Evolutionary conservation across 2,329 filamentous ascomycete species (phyloP).

Genomic region (Monilinia polystroma): DNA sequence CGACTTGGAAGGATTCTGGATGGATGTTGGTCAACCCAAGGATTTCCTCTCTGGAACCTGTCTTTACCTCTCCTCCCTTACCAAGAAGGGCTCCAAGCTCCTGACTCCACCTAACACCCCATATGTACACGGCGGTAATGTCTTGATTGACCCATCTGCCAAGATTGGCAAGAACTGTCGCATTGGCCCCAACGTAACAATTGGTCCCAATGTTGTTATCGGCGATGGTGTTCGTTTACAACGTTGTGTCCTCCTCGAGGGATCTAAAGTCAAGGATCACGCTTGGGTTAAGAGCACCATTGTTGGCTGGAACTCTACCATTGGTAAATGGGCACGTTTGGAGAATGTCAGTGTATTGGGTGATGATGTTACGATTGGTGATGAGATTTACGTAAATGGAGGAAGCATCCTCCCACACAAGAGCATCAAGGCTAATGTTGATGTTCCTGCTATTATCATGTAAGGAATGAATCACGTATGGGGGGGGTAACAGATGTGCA

Average conservation of each 20-base stretch:
- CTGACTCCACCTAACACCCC: constrained; percentile 72
- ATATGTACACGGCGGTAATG: constrained; percentile 90
- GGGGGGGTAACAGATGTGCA: not conserved
- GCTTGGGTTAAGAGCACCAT: constrained; percentile 99
- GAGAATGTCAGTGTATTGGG: constrained; percentile 98
- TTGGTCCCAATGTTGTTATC: constrained; percentile 87
- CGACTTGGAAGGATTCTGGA: constrained; percentile 97
- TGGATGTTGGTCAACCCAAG: constrained; percentile 98
- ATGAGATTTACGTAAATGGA: constrained; percentile 98
- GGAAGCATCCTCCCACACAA: constrained; percentile 95
- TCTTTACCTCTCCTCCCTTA: constrained; percentile 88
- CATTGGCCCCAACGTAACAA: constrained; percentile 95
- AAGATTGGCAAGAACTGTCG: constrained; percentile 99
- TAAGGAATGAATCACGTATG: constrained; percentile 41
- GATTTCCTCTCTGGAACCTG: constrained; percentile 96
- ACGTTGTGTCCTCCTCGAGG: constrained; percentile 83
- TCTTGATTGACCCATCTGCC: constrained; percentile 88
- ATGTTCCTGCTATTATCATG: constrained; percentile 71
- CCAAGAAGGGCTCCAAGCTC: constrained; percentile 85
- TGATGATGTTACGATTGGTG: constrained; percentile 95
- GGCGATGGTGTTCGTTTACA: constrained; percentile 94
- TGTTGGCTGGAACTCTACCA: constrained; percentile 95
- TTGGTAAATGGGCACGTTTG: constrained; percentile 91
- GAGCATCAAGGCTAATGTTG: constrained; percentile 97
- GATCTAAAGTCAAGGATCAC: constrained; percentile 96